Evolutionary conservation across 108 stramenopile genomes (phyloP), one percentile per base, ranked within the genome.

Genomic region (Skeletonema grethae): DNA sequence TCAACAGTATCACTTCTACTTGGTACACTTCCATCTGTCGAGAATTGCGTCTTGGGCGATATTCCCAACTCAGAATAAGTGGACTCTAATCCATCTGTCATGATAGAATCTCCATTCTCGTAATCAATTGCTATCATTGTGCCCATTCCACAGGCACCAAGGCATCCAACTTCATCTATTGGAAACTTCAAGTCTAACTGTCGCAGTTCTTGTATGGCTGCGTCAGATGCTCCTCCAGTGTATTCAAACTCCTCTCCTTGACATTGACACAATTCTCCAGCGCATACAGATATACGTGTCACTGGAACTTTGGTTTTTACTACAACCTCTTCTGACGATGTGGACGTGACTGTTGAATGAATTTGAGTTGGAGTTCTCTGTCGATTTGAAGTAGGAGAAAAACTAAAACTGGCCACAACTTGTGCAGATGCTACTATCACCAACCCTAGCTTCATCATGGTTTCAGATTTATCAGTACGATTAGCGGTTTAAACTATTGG

Each of bases 41-140:
- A 32, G 3, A 20, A 58, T 39, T 11, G 25, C 35, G n/a, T 16
- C 22, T 63, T 38, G 59, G 25, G 15, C 59, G 30, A 41, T 31
- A 72, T 57, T 48, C 70, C 65, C 18, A 79, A 12, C 36, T 79
- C 71, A 59, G 29, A 4, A 43, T 67, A 38, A 12, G 82, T 82
- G 41, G 73, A 78, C 12, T 82, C 68, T 13, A 85, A 32, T 13
- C 82, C 81, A 61, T 75, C 71, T 28, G 79, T 75, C 70, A 85
- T 76, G 28, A 72, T 75, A 20, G 50, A 53, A 22, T 69, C 72
- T 9, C 85, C 85, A 62, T 83, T 79, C 64, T 85, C 82, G 57
- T 70, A 85, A 65, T 85, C 85, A 60, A 85, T 85, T 32, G 85
- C 82, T 56, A 85, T 68, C 85, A 85, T 85, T 16, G 85, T 82